Conservation (phyloP, 371 early-diverging fungal species). For the Mortierella sp. region DNA sequence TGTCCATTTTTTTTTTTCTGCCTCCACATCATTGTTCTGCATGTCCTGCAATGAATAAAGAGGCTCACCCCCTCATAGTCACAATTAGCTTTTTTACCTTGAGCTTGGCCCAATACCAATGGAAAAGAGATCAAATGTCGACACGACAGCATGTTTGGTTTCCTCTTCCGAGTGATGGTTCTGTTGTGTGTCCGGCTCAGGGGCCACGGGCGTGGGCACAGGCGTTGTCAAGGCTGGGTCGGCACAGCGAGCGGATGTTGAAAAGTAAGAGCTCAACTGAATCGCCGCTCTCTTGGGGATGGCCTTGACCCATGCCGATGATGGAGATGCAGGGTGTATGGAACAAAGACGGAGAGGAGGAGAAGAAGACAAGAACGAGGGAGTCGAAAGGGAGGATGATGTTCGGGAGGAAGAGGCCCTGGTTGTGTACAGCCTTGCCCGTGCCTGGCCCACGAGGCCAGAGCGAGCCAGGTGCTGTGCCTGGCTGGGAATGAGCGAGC, state of each 20-base stretch:
- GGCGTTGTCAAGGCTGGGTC: constrained; percentile 52
- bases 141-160: constrained; percentile 86
- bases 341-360: constrained; percentile 22
- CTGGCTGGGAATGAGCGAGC: constrained; percentile 24
- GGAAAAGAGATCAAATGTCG: constrained; percentile 94
- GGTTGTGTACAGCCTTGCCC: constrained; percentile 11
- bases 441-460: constrained; percentile 13
- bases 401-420: constrained; percentile 1
- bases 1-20: too few relatives aligned
- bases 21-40: too few relatives aligned
- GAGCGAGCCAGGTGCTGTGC: constrained; percentile 15
- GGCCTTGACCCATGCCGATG: too few relatives aligned
- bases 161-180: constrained; percentile 34
- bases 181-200: constrained; percentile 16
- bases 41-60: too few relatives aligned
- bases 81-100: constrained; percentile 57
- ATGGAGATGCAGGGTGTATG: too few relatives aligned
- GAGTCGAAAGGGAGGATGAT: background rate
- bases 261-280: constrained; percentile 37
- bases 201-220: constrained; percentile 39
- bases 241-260: constrained; percentile 31
- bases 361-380: constrained; percentile 1
- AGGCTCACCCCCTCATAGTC: too few relatives aligned
- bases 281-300: too few relatives aligned
- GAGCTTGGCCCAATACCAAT: constrained; percentile 96